These are phyloP conservation scores for Backusella tuberculispora DNA, from an alignment of 192 early-diverging fungal genomes.

Conservation along the genomic window DNA sequence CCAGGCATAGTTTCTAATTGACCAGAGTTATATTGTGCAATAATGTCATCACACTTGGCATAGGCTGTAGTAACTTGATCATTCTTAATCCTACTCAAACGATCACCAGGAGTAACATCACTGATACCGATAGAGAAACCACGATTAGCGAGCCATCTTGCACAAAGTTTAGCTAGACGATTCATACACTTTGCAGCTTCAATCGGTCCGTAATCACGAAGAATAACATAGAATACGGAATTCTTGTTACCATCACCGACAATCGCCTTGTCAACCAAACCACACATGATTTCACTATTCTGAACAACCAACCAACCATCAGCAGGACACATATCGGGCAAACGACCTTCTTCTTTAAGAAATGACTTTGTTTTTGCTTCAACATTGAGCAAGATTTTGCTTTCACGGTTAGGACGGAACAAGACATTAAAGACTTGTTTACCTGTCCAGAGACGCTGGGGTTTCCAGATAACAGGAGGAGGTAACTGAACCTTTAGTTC, in stretches of 20 bases:
- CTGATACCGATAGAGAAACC: slow-evolving; percentile 99
- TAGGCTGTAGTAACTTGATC: slow-evolving; percentile 81
- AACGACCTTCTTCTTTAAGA: slow-evolving; percentile 58
- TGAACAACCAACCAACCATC: slow-evolving; percentile 91
- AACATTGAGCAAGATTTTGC: slow-evolving; percentile 78
- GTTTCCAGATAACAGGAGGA: slow-evolving; percentile 91
- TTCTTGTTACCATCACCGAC: slow-evolving; percentile 98
- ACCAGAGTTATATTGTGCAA: slow-evolving; percentile 70
- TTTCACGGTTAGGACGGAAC: slow-evolving; percentile 79
- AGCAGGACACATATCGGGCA: slow-evolving; percentile 81
- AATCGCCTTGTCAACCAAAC: slow-evolving; percentile 90
- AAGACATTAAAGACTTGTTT: slow-evolving; percentile 94
- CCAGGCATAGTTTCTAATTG: slow-evolving; percentile 84
- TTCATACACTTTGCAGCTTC: slow-evolving; percentile 95
- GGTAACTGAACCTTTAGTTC: slow-evolving; percentile 87
- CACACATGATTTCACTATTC: slow-evolving; percentile 95
- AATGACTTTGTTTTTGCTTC: slow-evolving; percentile 86
- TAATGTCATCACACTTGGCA: slow-evolving; percentile 80
- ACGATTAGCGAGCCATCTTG: slow-evolving; percentile 63
- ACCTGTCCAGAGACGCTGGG: slow-evolving; percentile 91
- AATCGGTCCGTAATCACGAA: slow-evolving; percentile 88
- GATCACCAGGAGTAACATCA: slow-evolving; percentile 91
- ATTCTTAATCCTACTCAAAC: slow-evolving; percentile 80
- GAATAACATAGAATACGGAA: slow-evolving; percentile 90
- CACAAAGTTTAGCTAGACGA: slow-evolving; percentile 74